A percentile compares a stretch with the other conserved stretches of the same genome.
Conservation (phyloP, 176 grass and related monocot species). For the Melocanna baccifera region DNA sequence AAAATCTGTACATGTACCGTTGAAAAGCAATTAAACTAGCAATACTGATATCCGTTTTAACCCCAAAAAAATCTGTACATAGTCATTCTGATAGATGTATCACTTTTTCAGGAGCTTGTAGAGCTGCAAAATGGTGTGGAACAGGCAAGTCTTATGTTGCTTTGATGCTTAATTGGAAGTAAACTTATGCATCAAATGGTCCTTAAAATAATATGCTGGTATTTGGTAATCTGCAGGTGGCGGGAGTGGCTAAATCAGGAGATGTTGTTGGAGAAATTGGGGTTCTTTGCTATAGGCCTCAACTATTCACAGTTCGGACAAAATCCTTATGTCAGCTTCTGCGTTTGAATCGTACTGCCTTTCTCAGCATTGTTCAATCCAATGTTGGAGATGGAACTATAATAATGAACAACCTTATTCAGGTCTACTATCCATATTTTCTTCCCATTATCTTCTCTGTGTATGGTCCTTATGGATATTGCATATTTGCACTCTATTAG, state of each 20-base stretch:
- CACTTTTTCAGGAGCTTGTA: slow-evolving; percentile 72
- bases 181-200: slow-evolving; percentile 27
- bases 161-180: slow-evolving; percentile 17
- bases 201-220: slow-evolving; percentile 21
- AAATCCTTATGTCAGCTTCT: slow-evolving; percentile 86
- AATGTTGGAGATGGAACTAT: slow-evolving; percentile 91
- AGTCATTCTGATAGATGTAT: slow-evolving; percentile 32
- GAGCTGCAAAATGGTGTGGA: slow-evolving; percentile 50
- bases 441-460: not conserved
- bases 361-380: slow-evolving; percentile 85
- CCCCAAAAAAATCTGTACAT: not conserved
- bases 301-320: slow-evolving; percentile 88
- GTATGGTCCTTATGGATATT: not conserved
- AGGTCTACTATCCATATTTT: slow-evolving; percentile 45
- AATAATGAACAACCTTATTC: slow-evolving; percentile 92
- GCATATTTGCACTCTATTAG: not conserved
- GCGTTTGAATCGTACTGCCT: slow-evolving; percentile 72
- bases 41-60: slow-evolving; percentile 13
- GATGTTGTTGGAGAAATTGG: slow-evolving; percentile 94
- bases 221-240: slow-evolving; percentile 45
- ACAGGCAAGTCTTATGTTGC: slow-evolving; percentile 45
- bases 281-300: slow-evolving; percentile 91
- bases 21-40: not conserved
- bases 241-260: slow-evolving; percentile 52
- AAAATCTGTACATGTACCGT: not conserved